Evolutionary conservation across 2,329 filamentous ascomycete genomes (phyloP).

Genomic region (Davidsoniella eucalypti): DNA sequence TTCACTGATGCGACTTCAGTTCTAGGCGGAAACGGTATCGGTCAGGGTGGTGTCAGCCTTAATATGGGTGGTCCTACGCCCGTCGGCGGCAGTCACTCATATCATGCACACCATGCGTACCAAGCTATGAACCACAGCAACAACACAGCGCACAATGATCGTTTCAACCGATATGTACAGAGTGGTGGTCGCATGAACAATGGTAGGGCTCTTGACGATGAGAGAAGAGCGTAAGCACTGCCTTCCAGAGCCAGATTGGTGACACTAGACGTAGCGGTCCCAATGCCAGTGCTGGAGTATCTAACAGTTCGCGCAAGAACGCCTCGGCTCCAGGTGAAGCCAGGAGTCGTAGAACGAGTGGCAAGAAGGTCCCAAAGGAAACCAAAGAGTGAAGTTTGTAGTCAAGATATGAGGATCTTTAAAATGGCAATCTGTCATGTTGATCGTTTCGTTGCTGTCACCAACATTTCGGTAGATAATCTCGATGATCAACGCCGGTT

Average conservation of each 20-base stretch:
- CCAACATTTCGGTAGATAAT: too few relatives aligned
- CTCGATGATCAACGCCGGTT: too few relatives aligned
- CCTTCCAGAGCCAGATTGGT: slow-evolving; percentile 89
- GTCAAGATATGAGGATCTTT: neutral
- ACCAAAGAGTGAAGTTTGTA: slow-evolving; percentile 5
- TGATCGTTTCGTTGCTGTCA: too few relatives aligned
- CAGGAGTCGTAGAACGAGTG: slow-evolving; percentile 2
- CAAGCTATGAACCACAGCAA: neutral
- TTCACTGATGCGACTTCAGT: slow-evolving; percentile 72
- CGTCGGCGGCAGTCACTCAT: neutral
- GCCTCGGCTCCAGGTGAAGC: neutral
- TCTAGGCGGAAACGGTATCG: slow-evolving; percentile 56
- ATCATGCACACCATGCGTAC: slow-evolving; percentile 1
- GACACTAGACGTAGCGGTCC: slow-evolving; percentile 20
- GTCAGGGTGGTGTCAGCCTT: slow-evolving; percentile 40
- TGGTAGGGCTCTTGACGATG: slow-evolving; percentile 65
- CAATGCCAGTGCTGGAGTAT: neutral
- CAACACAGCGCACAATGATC: slow-evolving; percentile 37
- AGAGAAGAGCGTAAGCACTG: slow-evolving; percentile 93
- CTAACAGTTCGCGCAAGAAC: neutral
- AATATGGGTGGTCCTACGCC: slow-evolving; percentile 3
- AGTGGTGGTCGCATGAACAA: slow-evolving; percentile 58
- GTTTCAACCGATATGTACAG: slow-evolving; percentile 87
- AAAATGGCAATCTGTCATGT: too few relatives aligned
- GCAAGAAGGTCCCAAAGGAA: slow-evolving; percentile 3